Conservation (phyloP, 1,139 yeast genomes). For the Hemisphaericaspora xylanilytica region DNA sequence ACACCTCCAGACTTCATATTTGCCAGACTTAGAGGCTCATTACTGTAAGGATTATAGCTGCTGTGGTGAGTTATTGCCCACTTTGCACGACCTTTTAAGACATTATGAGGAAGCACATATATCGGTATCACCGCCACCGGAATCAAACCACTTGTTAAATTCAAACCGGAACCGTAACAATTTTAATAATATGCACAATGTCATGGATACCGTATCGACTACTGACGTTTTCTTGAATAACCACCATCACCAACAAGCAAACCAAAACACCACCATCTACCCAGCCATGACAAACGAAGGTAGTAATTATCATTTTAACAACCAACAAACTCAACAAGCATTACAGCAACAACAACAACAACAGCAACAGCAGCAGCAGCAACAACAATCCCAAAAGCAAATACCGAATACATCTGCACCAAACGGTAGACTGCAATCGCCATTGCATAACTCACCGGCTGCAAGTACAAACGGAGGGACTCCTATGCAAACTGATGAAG, state of each 20-base stretch:
- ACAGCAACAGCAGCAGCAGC: constrained; percentile 16
- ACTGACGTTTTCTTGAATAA: constrained; percentile 77
- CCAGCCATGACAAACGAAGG: constrained; percentile 13
- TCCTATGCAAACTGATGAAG: constrained; percentile 36
- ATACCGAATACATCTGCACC: constrained; percentile 8
- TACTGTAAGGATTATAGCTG: constrained; percentile 96
- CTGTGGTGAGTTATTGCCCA: constrained; percentile 90
- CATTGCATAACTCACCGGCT: constrained; percentile 18
- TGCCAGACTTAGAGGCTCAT: constrained; percentile 91
- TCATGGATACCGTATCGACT: constrained; percentile 78
- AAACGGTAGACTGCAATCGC: constrained; percentile 16
- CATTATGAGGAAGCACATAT: constrained; percentile 98
- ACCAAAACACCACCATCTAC: constrained; percentile 12
- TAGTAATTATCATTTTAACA: constrained; percentile 15
- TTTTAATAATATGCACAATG: constrained; percentile 44
- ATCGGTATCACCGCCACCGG: constrained; percentile 64
- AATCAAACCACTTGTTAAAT: constrained; percentile 33
- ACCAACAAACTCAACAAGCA: constrained; percentile 14
- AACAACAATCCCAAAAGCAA: constrained; percentile 14
- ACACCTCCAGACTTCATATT: constrained; percentile 68
- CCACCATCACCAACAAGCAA: constrained; percentile 10
- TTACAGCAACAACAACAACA: constrained; percentile 16
- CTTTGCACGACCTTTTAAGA: constrained; percentile 85
- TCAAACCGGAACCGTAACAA: constrained; percentile 36
- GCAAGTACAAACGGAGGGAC: constrained; percentile 14